Evolutionary conservation across 108 stramenopile genomes (phyloP).

Genomic region (Cyclotella baltica): DNA sequence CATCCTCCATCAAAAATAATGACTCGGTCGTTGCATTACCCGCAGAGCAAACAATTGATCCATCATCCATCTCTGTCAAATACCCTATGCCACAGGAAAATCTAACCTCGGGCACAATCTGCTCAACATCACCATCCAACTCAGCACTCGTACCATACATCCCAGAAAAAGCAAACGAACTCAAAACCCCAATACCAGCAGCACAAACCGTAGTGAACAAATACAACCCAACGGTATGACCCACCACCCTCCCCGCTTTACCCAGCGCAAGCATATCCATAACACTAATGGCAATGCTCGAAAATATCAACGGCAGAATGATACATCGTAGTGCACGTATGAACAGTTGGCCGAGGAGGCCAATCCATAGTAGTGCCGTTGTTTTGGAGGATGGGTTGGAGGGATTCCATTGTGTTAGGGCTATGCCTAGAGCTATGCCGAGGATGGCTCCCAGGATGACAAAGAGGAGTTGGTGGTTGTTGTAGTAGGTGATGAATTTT

Average conservation of each 20-base stretch:
- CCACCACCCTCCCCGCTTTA: slow-evolving; percentile 44
- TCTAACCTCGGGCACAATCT: not conserved
- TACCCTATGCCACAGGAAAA: slow-evolving; percentile 39
- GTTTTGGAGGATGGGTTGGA: slow-evolving; percentile 36
- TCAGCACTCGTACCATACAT: not conserved
- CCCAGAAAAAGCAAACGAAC: not conserved
- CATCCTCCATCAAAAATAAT: slow-evolving; percentile 41
- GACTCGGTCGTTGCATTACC: slow-evolving; percentile 12
- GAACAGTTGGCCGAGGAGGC: slow-evolving; percentile 54
- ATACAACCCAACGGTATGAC: slow-evolving; percentile 49
- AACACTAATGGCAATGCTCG: slow-evolving; percentile 49
- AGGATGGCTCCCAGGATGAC: not conserved
- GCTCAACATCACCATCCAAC: not conserved
- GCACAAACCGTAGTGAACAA: slow-evolving; percentile 12
- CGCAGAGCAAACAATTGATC: slow-evolving; percentile 41
- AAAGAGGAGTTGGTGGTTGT: not conserved
- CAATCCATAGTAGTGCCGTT: slow-evolving; percentile 45
- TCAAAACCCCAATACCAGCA: not conserved
- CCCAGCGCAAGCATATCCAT: slow-evolving; percentile 59
- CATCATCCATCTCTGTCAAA: slow-evolving; percentile 43
- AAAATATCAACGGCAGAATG: slow-evolving; percentile 55
- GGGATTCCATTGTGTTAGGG: slow-evolving; percentile 46
- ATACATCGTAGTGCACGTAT: slow-evolving; percentile 47
- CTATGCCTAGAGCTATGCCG: slow-evolving; percentile 49
- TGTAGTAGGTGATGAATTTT: too few species aligned